These are phyloP conservation scores for Wickerhamomyces sp. DNA, from an alignment of 1,139 yeast genomes.

Conservation along the genomic window DNA sequence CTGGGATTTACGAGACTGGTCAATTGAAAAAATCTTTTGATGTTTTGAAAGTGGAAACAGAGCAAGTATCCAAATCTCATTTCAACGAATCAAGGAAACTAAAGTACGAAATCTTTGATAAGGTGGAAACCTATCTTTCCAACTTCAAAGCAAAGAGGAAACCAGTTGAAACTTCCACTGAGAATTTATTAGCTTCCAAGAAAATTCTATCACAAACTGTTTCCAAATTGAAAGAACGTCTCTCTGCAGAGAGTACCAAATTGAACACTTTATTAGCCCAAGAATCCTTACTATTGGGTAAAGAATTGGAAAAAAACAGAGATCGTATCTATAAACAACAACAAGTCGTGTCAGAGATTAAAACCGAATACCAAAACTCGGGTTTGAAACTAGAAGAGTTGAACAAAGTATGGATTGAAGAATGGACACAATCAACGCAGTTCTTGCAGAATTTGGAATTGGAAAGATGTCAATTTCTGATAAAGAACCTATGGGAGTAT, in stretches of 20 bases:
- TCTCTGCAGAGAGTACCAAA: conserved; percentile 53
- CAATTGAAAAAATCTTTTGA: conserved; percentile 57
- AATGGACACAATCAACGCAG: conserved; percentile 70
- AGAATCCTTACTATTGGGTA: conserved; percentile 72
- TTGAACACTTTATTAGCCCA: conserved; percentile 57
- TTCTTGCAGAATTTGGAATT: conserved; percentile 73
- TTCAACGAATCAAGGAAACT: conserved; percentile 39
- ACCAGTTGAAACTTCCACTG: conserved; percentile 39
- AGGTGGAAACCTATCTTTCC: conserved; percentile 36
- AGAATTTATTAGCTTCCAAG: conserved; percentile 37
- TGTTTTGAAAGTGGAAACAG: conserved; percentile 51
- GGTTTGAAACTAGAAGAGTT: conserved; percentile 58
- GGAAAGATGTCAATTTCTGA: conserved; percentile 70
- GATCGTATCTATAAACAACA: conserved; percentile 55
- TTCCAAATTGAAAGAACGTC: conserved; percentile 43
- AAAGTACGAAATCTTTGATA: conserved; percentile 36
- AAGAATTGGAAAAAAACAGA: conserved; percentile 65
- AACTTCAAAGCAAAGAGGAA: conserved; percentile 41
- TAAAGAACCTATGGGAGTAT: conserved; percentile 77
- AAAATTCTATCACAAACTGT: conserved; percentile 32
- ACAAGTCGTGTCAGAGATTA: conserved; percentile 40
- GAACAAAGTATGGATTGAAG: conserved; percentile 68
- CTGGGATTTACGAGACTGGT: conserved; percentile 60
- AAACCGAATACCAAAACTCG: conserved; percentile 55
- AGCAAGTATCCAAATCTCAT: conserved; percentile 43